These are phyloP conservation scores for Xylaria longipes DNA, from an alignment of 495 filamentous ascomycete genomes.

Conservation along the genomic window DNA sequence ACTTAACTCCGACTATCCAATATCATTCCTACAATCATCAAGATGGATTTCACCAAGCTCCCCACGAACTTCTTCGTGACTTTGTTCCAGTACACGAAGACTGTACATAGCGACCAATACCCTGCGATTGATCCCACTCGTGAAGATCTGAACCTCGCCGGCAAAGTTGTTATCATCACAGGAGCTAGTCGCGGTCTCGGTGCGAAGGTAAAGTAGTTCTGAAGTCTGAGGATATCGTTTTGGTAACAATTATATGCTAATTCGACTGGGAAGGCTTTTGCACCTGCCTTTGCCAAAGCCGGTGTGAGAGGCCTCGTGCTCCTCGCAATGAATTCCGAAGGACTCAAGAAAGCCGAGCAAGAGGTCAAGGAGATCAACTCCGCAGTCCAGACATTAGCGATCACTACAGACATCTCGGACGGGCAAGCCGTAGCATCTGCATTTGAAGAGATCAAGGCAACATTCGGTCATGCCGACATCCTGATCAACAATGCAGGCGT, in stretches of 20 bases:
- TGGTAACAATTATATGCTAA: neutral
- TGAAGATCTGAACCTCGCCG: constrained; percentile 42
- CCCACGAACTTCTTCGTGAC: constrained; percentile 34
- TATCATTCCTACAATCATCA: neutral
- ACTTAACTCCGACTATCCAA: neutral
- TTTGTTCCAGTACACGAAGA: constrained; percentile 41
- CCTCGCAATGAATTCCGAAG: constrained; percentile 42
- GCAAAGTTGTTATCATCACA: constrained; percentile 54
- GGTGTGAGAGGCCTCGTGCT: constrained; percentile 50
- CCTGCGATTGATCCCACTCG: constrained; percentile 47
- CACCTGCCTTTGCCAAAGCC: constrained; percentile 49
- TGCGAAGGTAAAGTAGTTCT: constrained; percentile 25
- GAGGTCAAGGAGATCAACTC: constrained; percentile 41
- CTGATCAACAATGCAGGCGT: constrained; percentile 54
- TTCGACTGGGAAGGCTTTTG: constrained; percentile 41
- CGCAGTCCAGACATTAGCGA: constrained; percentile 40
- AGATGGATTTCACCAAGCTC: constrained; percentile 28
- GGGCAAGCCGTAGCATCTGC: constrained; percentile 39
- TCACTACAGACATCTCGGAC: constrained; percentile 41
- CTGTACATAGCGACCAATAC: constrained; percentile 53
- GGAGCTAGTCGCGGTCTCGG: constrained; percentile 56
- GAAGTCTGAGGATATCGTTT: neutral
- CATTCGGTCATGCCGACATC: constrained; percentile 50
- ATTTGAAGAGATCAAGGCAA: constrained; percentile 45
- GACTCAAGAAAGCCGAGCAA: constrained; percentile 40